Base-by-base conservation (phyloP, 164 flowering plant species). In the Dillenia suffruticosa region DNA sequence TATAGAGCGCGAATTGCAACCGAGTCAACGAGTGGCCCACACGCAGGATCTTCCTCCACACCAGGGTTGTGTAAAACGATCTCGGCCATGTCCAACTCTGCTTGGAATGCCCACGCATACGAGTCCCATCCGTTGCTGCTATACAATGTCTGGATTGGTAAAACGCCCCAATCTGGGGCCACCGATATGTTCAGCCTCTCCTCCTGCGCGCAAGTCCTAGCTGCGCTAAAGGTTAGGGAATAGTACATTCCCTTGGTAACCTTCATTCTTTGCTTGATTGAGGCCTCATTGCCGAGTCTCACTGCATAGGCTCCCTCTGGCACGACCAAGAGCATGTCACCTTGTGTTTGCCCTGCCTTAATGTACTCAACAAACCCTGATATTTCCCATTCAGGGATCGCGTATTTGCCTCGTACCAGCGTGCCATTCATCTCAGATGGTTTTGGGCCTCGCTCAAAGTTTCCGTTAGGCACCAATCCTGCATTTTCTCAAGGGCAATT, bases 1-100 rank as follows among this genome's bases (percentile, higher is more conserved):
- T 73, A 78, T 5, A 95, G 76, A 54, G 83, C 69, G 47, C 62
- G 71, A 13, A 91, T 68, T 1, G 92, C 97, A 4, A 95, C 60
- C 0, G 96, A 78, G 61, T 95, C 99, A 16, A 95, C 77, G 3
- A 95, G 84, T 1, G 99, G 99, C 0, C 99, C 99, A 16, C 99
- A 95, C 14, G 97, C 99, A 0, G 96, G 88, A 67, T 95, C 97
- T 63, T 95, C 97, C 71, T 89, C 96, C 0, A 76, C 89, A 0
- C 97, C 99, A 0, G 99, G 96, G 57, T 89, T 89, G 52, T 87
- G 96, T 10, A 89, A 71, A 2, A 81, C 52, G n/a, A 87, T 58
- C 61, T 74, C 82, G 2, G 60, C 81, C 10, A 51, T 65, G 6
- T 61, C 63, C 11, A 11, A 63, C 8, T 44, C 62, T 1, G 96